Base-by-base conservation (phyloP, 345 rosid species). In the Gossypium longicalyx region DNA sequence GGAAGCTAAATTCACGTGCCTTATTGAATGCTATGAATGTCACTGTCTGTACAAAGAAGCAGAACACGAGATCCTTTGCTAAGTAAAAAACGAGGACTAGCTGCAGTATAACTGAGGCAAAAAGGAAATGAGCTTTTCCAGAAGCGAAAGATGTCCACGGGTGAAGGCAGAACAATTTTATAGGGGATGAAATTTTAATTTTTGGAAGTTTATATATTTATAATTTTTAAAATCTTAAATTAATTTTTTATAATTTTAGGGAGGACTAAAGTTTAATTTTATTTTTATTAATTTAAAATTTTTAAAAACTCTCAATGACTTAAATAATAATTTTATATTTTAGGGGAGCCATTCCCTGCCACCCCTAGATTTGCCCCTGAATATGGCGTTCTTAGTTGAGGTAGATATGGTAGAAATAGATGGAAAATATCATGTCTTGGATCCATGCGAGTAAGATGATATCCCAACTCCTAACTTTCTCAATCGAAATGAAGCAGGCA, bases 1-100 rank as follows among this genome's bases (percentile, higher is more conserved):
- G 47, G 29, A 29, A 17, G 41, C 7, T 49, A n/a, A 9, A 70
- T 19, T 48, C 10, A 62, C 80, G 17, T 66, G 90, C 98, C 97
- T 93, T 93, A 52, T 93, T 93, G 80, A 95, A 93, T 52, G 94
- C 94, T 8, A 95, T 96, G 19, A 93, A 95, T 27, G 99, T 94
- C 38, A 95, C 87, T 0, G 98, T 95, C 88, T 95, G 97, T 64
- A 90, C 83, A 70, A 92, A 94, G 69, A 93, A 29, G 86, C 94
- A 92, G 81, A 91, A 91, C 12, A 87, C 81, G 63, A 92, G 85
- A 78, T 94, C 96, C 75, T 68, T 76, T 0, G 85, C 89, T 41
- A 89, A 92, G 85, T 84, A 34, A 74, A 83, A 78, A 75, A 88
- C 73, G n/a, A 92, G 79, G 60, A 91, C 88, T 72, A 95, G 83